A percentile compares a stretch with the other conserved stretches of the same genome.
These are phyloP conservation scores for Posidonia australis DNA, from an alignment of 106 monocot genomes.

Conservation along the genomic window DNA sequence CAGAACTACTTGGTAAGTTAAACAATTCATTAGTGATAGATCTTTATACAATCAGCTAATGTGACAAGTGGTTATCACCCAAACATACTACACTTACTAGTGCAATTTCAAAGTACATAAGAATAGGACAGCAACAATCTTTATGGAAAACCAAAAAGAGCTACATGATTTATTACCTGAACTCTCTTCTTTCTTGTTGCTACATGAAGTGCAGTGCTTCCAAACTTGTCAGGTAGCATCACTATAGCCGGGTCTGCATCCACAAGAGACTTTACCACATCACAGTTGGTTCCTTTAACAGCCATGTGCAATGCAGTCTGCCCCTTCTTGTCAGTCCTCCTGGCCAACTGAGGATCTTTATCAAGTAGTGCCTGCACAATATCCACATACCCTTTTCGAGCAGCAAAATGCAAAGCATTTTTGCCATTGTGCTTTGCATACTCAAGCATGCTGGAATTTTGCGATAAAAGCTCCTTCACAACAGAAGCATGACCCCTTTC, in stretches of 20 bases:
- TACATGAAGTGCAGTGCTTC: not conserved
- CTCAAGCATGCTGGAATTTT: conserved; percentile 49
- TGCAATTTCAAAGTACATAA: no score
- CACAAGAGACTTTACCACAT: conserved; percentile 43
- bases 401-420: conserved; percentile 62
- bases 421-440: conserved; percentile 67
- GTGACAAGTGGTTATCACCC: no score
- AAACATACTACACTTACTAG: no score
- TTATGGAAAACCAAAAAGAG: no score
- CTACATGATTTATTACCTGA: not conserved
- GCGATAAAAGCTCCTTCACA: conserved; percentile 53
- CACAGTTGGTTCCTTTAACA: conserved; percentile 57
- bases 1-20: no score
- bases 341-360: conserved; percentile 45
- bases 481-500: conserved; percentile 51
- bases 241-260: not conserved
- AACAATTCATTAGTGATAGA: no score
- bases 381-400: conserved; percentile 65
- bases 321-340: conserved; percentile 66
- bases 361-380: conserved; percentile 45
- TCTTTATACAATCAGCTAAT: no score
- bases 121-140: no score
- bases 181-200: conserved; percentile 2
- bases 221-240: not conserved
- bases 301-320: conserved; percentile 82